Base-by-base conservation (phyloP, 2,329 filamentous ascomycete species). In the Colletotrichum melonis region DNA sequence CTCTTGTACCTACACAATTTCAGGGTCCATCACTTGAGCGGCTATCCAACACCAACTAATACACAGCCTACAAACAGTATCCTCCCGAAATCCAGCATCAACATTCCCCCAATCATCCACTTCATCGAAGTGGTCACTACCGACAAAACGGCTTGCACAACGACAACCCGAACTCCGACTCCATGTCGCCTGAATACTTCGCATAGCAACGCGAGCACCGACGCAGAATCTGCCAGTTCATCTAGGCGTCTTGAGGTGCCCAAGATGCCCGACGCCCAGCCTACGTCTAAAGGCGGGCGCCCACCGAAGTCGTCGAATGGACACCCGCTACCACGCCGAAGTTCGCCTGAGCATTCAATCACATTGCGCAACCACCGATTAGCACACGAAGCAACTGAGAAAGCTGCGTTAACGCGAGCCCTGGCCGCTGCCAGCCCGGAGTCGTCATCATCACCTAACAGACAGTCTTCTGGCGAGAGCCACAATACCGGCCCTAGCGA, bases 401-500 rank as follows among this genome's bases (percentile, higher is more conserved):
- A 76, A 75, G 68, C 75, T 58, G 64, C 64, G 22, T 38, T 76
- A 1, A 72, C 59, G 19, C 72, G 62, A 5, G 63, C 77, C 2
- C 68, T 70, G 1, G 35, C 57, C 7, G 73, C 63, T 12, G 75
- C 76, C 1, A 74, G 74, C 9, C 62, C 60, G 12, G 74, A 75
- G n/a, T 68, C 69, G 28, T 57, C 69, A 1, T 77, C 76, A 5
- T 78, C 76, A 0, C 76, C 80, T 0, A 78, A 82, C 28, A 77
- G 82, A 26, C 81, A 87, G 38, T 89, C 87, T 0, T 88, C 88
- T 0, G 86, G 82, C 14, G 86, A 88, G 14, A 90, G 87, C 46
- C 82, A 87, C 58, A 82, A 84, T 26, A 89, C 88, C 0, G 81
- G 82, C 3, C 79, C 83, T 4, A 89, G 86, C 75, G 88, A 90